phyloP scores from a whole-genome alignment of 345 rosid genomes.

The Draba incana region DNA sequence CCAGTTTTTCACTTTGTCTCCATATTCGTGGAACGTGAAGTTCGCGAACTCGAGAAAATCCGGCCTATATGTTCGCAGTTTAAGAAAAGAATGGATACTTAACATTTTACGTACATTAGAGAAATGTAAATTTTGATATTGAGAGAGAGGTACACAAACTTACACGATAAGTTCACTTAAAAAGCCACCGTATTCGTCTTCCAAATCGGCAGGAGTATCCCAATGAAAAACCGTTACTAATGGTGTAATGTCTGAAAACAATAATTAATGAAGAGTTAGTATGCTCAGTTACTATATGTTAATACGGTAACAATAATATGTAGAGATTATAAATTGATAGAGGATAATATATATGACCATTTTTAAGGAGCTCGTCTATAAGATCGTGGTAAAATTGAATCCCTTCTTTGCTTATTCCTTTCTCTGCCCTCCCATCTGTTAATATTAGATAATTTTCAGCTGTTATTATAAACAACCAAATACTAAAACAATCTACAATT shows the following conservation, averaged over 20 bases:
- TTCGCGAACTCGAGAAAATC: constrained; percentile 51
- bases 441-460: background rate
- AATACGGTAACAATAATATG: background rate
- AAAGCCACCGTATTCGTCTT: constrained; percentile 57
- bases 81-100: background rate
- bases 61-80: constrained; percentile 25
- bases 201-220: constrained; percentile 53
- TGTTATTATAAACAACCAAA: constrained; percentile 1
- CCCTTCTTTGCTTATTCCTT: constrained; percentile 48
- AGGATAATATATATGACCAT: constrained; percentile 25
- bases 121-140: background rate
- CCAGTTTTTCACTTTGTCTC: constrained; percentile 59
- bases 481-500: background rate
- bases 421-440: constrained; percentile 40
- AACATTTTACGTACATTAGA: background rate
- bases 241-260: constrained; percentile 46
- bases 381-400: constrained; percentile 51
- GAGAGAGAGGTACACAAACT: constrained; percentile 20
- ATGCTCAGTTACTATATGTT: background rate
- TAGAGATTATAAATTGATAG: background rate
- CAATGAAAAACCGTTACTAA: constrained; percentile 60
- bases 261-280: constrained; percentile 11
- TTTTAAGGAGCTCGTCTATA: constrained; percentile 51
- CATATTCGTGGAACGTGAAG: constrained; percentile 48
- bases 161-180: constrained; percentile 50